Percentiles rank a stretch among this genome's conserved stretches.
Evolutionary conservation across 2,329 filamentous ascomycete species (phyloP).

Genomic region (Diatrype stigma): DNA sequence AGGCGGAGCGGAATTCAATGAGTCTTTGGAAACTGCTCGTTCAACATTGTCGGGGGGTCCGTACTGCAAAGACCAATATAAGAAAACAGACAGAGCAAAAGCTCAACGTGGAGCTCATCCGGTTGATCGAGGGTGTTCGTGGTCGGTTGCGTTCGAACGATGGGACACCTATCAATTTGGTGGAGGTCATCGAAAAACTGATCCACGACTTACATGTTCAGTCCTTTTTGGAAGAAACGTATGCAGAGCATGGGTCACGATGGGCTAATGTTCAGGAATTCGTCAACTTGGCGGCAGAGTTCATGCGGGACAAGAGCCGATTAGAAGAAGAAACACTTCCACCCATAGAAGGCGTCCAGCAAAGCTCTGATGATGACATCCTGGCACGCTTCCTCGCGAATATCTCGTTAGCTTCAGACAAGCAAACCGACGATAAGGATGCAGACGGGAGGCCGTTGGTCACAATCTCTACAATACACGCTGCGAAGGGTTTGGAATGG

Average conservation of each 20-base stretch:
- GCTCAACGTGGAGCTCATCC: conserved; percentile 46
- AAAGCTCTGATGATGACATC: conserved; percentile 58
- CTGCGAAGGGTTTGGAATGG: conserved; percentile 95
- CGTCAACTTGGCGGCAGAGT: conserved; percentile 72
- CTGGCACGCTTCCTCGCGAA: conserved; percentile 84
- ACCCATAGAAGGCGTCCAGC: conserved; percentile 66
- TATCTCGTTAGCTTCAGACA: conserved; percentile 78
- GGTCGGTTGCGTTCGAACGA: conserved; percentile 25
- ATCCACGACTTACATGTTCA: conserved; percentile 67
- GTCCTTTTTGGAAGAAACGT: conserved; percentile 66
- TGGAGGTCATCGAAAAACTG: conserved; percentile 47
- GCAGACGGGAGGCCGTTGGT: conserved; percentile 59
- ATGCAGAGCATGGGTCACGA: conserved; percentile 68
- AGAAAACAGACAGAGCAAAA: conserved; percentile 49
- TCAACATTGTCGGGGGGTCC: conserved; percentile 48
- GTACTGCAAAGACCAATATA: conserved; percentile 45
- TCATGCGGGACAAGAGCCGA: conserved; percentile 43
- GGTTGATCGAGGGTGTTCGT: conserved; percentile 35
- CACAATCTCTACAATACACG: conserved; percentile 94
- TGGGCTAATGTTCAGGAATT: conserved; percentile 91
- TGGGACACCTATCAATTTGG: conserved; percentile 33
- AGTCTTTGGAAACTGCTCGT: conserved; percentile 73
- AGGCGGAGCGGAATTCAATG: conserved; percentile 66
- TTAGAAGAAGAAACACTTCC: conserved; percentile 56
- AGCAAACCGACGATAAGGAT: conserved; percentile 59